Evolutionary conservation across 2,329 filamentous ascomycete genomes (phyloP), one percentile per base, ranked within the genome.

Genomic region (Epichloe aotearoae): DNA sequence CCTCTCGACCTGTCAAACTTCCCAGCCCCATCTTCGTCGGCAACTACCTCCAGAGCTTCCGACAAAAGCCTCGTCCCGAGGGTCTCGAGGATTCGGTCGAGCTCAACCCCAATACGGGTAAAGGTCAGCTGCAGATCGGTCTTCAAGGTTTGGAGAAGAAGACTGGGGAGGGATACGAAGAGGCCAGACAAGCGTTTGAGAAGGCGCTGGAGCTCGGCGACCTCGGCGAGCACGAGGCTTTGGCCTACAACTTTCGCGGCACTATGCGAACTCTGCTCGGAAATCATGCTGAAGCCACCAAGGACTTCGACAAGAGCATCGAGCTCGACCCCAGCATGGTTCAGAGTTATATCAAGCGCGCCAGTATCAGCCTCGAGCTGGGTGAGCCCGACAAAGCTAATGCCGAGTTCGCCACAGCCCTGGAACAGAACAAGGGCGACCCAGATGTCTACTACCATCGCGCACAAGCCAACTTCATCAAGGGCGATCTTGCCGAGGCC

Each of bases 371-470:
- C 67, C 77, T 98, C 39, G 93, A 98, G 72, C 82, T 93, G 54
- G 90, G 87, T 56, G 83, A 91, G 62, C 86, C 88, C 50, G 85
- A 89, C n/a, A 83, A 84, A 63, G 91, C 93, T 41, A 84, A 88
- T 53, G 78, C 83, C 53, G 91, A 97, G 68, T 96, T 98, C 62
- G 84, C 86, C 57, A 79, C 84, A 60, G 93, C 93, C 37, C 80
- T 94, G 60, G 76, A 80, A 59, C 86, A 95, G 67, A 90, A 96
- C 72, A 77, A 82, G 59, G 78, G 86, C 50, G 93, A 98, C 62
- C 91, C 93, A 6, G 93, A 98, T 64, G 95, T 98, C 66, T 98
- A 90, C 78, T 98, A 98, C 75, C 93, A 98, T 76, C 90, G 93
- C 55, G 93, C 93, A 14, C 93, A 98, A 70, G 82, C 97, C 20